Base-by-base conservation (phyloP, 129 eudicot genomes). In the Flaveria robusta region DNA sequence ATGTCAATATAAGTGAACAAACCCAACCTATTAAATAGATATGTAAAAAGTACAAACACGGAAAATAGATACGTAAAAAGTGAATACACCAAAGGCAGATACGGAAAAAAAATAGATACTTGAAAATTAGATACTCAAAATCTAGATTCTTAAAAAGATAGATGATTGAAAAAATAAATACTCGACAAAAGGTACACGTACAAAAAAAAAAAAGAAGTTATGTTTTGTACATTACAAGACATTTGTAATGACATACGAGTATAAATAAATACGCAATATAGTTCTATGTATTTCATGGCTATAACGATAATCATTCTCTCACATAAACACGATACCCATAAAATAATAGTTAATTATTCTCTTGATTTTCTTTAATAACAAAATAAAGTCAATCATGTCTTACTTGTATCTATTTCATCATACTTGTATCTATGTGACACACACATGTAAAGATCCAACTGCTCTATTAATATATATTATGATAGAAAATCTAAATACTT, bases 391-490 rank as follows among this genome's bases (percentile, higher is more conserved):
- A 47, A 11, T 2, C 52, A 47, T 3, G 6, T 3, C 24, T 9
- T 43, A 27, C 37, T 27, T 26, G 4, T 63, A 15, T 15, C 45
- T 14, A 16, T 67, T 4, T 67, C n/a, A 12, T 67, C 51, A 20
- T 68, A 68, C 9, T 22, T 16, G 2, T 1, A 55, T 37, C 1
- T 9, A 20, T 10, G 2, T 20, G 64, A 56, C 9, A 18, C 23
- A 0, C 20, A 59, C 18, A 23, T 5, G 27, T 12, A 60, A 10
- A 26, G 18, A 63, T 63, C 68, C 68, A 63, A 27, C 43, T 29
- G 12, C 68, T 63, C 45, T 63, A 63, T 63, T 63, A 42, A n/a
- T 63, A 63, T 63, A 29, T 27, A 63, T 14, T 7, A 63, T n/a
- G n/a, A 29, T 63, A 29, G 20, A 63, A 29, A 15, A 63, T 60